Base-by-base conservation (phyloP, 352 stramenopile species). In the Pythium apleroticum region DNA sequence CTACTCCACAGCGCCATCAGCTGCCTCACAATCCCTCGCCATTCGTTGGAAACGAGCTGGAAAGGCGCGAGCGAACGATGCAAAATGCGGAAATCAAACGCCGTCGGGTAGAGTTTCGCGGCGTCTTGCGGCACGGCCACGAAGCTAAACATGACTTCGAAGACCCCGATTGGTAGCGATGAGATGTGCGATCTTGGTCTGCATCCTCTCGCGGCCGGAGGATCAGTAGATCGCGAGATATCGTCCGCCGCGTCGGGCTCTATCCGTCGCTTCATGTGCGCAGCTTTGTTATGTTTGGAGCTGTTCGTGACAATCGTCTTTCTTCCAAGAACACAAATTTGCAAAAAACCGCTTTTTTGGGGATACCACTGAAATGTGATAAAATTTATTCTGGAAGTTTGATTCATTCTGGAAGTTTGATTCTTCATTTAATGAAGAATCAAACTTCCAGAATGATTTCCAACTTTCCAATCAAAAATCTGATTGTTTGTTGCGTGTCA, bases 1-100 rank as follows among this genome's bases (percentile, higher is more conserved):
- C 24, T 22, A 20, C 46, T 50, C 22, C 22, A 17, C 9, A 33
- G 30, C 11, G 31, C 33, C 33, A 25, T 17, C 4, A 64, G 9
- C 15, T 15, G 46, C 9, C 11, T 39, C 4, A n/a, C 24, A 3
- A 37, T 31, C 4, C 24, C 57, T 31, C 49, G 12, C 57, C 57
- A 64, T 2, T 64, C 57, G 22, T 12, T 46, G 8, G 31, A 25
- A 11, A 64, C 46, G 46, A 52, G 57, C 46, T 35, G 17, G 31
- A 57, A 52, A 10, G 15, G 20, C 6, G 31, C 46, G 6, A 64
- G 46, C 17, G 46, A 48, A 28, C 33, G 46, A 22, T 64, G 57
- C 31, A 53, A 45, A 6, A 12, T n/a, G 9, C 22, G 22, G 8
- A 64, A 41, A 19, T 37, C 22, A 17, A 64, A 64, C 2, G 57